These are phyloP conservation scores for Starmerella gropengiesseri DNA, from an alignment of 805 yeast genomes.

Conservation along the genomic window DNA sequence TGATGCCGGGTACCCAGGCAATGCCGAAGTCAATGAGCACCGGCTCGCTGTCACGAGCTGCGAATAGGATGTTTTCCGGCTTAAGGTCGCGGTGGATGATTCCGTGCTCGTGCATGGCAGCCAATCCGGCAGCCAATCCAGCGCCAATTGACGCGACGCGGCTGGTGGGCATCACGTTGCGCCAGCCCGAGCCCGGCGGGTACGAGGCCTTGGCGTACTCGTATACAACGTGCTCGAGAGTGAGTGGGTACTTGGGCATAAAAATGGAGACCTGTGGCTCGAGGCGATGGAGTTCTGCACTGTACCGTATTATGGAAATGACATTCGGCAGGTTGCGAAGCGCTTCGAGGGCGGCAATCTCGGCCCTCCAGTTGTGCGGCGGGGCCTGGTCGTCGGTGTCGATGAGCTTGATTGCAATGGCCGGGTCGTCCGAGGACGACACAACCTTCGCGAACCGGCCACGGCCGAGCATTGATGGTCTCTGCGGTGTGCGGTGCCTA, in stretches of 20 bases:
- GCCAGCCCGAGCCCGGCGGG: slow-evolving; percentile 28
- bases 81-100: slow-evolving; percentile 41
- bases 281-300: slow-evolving; percentile 13
- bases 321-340: slow-evolving; percentile 18
- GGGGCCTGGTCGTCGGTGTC: slow-evolving; percentile 42
- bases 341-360: slow-evolving; percentile 33
- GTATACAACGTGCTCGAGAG: slow-evolving; percentile 32
- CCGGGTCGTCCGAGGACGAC: slow-evolving; percentile 18
- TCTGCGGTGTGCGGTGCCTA: too few relatives aligned
- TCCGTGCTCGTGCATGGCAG: slow-evolving; percentile 22
- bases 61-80: slow-evolving; percentile 63
- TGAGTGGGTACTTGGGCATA: slow-evolving; percentile 34
- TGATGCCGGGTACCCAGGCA: slow-evolving; percentile 33
- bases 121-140: slow-evolving; percentile 23
- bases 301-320: slow-evolving; percentile 25
- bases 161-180: slow-evolving; percentile 33
- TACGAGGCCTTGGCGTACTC: slow-evolving; percentile 30
- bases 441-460: slow-evolving; percentile 36
- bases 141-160: slow-evolving; percentile 23
- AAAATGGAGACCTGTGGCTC: slow-evolving; percentile 29
- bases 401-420: slow-evolving; percentile 38
- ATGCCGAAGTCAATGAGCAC: slow-evolving; percentile 59
- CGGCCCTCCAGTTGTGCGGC: slow-evolving; percentile 44
- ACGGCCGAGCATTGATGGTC: slow-evolving; percentile 29
- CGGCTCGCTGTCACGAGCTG: slow-evolving; percentile 29